These are phyloP conservation scores for Golubevia pallescens DNA, from an alignment of 1,284 basidiomycete species.

Conservation along the genomic window DNA sequence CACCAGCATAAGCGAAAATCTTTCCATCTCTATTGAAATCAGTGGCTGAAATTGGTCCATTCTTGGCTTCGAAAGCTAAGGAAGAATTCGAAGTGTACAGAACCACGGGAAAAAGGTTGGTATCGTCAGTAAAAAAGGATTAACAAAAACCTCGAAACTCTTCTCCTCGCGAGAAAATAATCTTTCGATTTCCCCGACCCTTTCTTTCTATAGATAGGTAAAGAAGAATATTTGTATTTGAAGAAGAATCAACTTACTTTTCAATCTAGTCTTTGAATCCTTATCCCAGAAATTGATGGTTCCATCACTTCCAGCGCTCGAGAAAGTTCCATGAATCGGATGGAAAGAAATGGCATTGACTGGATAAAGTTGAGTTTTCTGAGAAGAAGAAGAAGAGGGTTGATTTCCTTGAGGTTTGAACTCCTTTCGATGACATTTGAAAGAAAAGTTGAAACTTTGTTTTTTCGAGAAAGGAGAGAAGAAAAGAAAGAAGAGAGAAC, in stretches of 20 bases:
- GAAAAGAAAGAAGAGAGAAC: no score
- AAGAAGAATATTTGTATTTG: neutral
- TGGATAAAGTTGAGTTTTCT: constrained; percentile 73
- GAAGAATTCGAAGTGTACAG: neutral
- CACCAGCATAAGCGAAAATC: constrained; percentile 57
- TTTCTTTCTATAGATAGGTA: neutral
- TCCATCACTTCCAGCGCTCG: constrained; percentile 78
- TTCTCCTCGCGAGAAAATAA: no score
- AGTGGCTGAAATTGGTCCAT: constrained; percentile 51
- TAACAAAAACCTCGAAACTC: no score
- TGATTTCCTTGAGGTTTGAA: neutral
- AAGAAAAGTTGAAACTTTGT: no score
- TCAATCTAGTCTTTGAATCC: constrained; percentile 83
- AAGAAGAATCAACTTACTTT: constrained; percentile 70
- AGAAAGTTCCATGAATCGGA: constrained; percentile 89
- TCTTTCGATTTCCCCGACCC: neutral
- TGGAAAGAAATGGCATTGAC: constrained; percentile 94
- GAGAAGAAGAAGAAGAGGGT: neutral
- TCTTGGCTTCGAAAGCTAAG: constrained; percentile 56
- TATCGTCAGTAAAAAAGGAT: no score
- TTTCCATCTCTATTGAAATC: constrained; percentile 51
- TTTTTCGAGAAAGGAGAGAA: no score
- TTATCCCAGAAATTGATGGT: constrained; percentile 74
- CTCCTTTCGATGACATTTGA: no score
- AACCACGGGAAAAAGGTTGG: neutral